phyloP scores from a whole-genome alignment of 108 stramenopile genomes.

The Skeletonema potamos region DNA sequence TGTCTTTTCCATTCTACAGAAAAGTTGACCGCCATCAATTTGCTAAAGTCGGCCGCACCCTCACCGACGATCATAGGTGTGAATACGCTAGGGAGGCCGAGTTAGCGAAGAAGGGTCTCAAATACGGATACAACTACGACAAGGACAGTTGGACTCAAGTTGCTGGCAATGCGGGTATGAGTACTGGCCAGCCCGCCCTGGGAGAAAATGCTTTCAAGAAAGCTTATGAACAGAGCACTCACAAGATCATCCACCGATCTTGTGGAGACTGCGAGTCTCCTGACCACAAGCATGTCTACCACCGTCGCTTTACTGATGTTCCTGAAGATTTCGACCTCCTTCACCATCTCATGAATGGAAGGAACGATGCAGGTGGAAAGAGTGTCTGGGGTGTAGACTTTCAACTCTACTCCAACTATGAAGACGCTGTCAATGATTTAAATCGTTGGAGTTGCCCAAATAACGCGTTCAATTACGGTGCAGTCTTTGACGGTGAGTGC shows the following conservation, averaged over 20 bases:
- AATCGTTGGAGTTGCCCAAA: slow-evolving; percentile 44
- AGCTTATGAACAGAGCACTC: not conserved
- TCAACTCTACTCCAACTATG: slow-evolving; percentile 44
- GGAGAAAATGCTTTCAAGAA: slow-evolving; percentile 31
- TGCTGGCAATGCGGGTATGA: slow-evolving; percentile 25
- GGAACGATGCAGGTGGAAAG: not conserved
- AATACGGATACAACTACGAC: slow-evolving; percentile 32
- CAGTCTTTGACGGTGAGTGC: slow-evolving; percentile 33
- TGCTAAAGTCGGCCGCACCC: slow-evolving; percentile 13
- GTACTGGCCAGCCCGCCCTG: not conserved
- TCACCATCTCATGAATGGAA: slow-evolving; percentile 12
- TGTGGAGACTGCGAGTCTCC: slow-evolving; percentile 25
- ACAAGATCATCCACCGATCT: slow-evolving; percentile 22
- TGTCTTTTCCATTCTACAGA: not conserved
- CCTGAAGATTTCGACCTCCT: slow-evolving; percentile 24
- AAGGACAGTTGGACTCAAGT: slow-evolving; percentile 18
- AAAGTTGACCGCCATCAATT: slow-evolving; percentile 18
- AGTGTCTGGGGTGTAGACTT: slow-evolving; percentile 37
- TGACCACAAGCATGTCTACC: slow-evolving; percentile 30
- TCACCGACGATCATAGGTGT: slow-evolving; percentile 24
- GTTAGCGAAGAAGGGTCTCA: slow-evolving; percentile 12
- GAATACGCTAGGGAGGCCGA: slow-evolving; percentile 7
- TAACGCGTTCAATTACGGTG: slow-evolving; percentile 7
- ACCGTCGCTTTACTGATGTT: slow-evolving; percentile 30
- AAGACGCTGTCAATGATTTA: slow-evolving; percentile 30